Base-by-base conservation (phyloP, 2,329 filamentous ascomycete species). In the Cryoendolithus antarcticus region DNA sequence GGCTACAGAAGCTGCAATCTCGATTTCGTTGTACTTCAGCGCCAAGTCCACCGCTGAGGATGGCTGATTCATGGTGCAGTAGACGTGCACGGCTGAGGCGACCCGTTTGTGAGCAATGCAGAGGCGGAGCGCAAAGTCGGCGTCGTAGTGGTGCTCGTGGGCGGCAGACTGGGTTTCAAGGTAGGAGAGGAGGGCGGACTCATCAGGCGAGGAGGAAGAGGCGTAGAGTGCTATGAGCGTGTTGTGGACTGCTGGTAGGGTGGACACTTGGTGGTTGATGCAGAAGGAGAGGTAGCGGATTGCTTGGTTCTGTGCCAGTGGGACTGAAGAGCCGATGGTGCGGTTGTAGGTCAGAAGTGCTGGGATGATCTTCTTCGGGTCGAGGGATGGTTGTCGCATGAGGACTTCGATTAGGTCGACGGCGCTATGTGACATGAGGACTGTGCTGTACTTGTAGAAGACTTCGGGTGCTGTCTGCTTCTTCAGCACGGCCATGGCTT, bases 211-310 rank as follows among this genome's bases (percentile, higher is more conserved):
- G 2, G 81, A 70, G 50, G 91, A 81, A 0, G 88, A 86, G 3
- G 91, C 91, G 58, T 95, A 93, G 37, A 98, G 89, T 6, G 89
- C 94, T 35, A 98, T 85, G 4, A 98, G 74, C 0, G 91, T 96
- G 59, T 98, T 98, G 66, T 98, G 91, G 8, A 98, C 81, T 2
- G 91, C 89, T 2, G 91, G 79, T 53, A 89, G 74, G 43, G 80
- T 72, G 38, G 86, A 81, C 58, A 82, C 72, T 53, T 88, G 72
- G 64, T 89, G 75, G 64, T 93, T 88, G 54, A 98, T 88, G 43
- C 86, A 85, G 59, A 89, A 94, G 48, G 88, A 84, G 12, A 98
- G 77, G 57, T 98, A 98, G 32, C 91, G 77, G 30, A 96, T 72
- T 1, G 91, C 91, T 65, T 98, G 91, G 51, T 96, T 96, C 57